A percentile compares a stretch with the other conserved stretches of the same genome.
Evolutionary conservation across 164 flowering plant species (phyloP).

Genomic region (Chloranthus sessilifolius): DNA sequence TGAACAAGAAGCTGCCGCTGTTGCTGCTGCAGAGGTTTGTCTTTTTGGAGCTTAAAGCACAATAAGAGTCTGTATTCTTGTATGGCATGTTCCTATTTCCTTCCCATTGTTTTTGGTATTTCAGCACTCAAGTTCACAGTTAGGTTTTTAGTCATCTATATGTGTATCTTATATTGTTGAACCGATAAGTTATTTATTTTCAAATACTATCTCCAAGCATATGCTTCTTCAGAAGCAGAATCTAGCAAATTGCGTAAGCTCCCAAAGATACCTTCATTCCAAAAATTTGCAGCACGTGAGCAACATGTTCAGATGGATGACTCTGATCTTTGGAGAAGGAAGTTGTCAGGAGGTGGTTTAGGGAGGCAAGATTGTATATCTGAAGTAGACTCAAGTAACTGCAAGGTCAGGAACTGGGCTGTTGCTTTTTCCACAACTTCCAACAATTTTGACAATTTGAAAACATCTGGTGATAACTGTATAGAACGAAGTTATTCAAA

Average conservation of each 20-base stretch:
- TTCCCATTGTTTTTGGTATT: not conserved
- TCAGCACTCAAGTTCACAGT: no score
- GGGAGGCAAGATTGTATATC: conserved; percentile 81
- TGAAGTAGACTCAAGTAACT: conserved; percentile 89
- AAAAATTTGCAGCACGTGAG: conserved; percentile 84
- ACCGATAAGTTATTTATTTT: no score
- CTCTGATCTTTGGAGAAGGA: conserved; percentile 41
- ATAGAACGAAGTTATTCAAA: conserved; percentile 69
- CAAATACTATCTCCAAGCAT: conserved; percentile 84
- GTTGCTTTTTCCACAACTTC: conserved; percentile 85
- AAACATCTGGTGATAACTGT: conserved; percentile 51
- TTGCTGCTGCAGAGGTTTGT: conserved; percentile 92
- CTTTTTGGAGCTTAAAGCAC: conserved; percentile 10
- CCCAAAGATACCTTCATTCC: conserved; percentile 93
- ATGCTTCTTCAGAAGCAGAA: conserved; percentile 66
- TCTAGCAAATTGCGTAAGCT: conserved; percentile 47
- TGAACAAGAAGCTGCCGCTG: conserved; percentile 79
- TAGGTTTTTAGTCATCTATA: no score
- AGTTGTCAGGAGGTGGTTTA: conserved; percentile 58
- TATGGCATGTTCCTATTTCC: no score
- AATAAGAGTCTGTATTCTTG: no score
- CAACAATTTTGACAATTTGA: conserved; percentile 56
- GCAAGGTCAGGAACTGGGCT: conserved; percentile 89
- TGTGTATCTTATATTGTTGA: no score
- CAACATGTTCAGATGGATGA: conserved; percentile 82